Conservation (phyloP, 2,329 filamentous ascomycete genomes). For the Penicillium sp. region DNA sequence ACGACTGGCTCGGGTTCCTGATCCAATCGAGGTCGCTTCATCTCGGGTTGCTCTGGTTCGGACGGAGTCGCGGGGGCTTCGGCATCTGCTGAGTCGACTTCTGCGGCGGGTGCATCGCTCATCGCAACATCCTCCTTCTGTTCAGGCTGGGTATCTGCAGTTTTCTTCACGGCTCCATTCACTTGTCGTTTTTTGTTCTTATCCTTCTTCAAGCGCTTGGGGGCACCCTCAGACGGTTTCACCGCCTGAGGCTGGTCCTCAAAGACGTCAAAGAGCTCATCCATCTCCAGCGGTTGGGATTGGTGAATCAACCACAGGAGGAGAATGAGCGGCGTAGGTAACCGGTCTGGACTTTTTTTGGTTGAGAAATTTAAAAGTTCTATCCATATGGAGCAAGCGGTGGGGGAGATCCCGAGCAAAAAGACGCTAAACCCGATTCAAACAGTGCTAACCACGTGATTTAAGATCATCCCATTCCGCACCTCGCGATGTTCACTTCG, state of each 20-base stretch:
- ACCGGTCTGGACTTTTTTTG: conserved; percentile 20
- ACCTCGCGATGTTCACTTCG: conserved; percentile 23
- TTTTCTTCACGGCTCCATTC: conserved; percentile 70
- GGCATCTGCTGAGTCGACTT: conserved; percentile 15
- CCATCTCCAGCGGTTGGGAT: conserved; percentile 50
- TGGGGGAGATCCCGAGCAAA: conserved; percentile 12
- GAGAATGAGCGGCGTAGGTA: conserved; percentile 11
- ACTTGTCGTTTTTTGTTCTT: conserved; percentile 82
- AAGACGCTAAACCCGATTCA: background rate
- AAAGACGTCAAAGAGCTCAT: conserved; percentile 81
- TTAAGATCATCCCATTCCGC: conserved; percentile 19
- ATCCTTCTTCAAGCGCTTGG: conserved; percentile 50
- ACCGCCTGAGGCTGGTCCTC: conserved; percentile 60
- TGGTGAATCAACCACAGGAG: conserved; percentile 16
- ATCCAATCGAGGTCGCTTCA: conserved; percentile 51
- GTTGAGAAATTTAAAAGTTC: conserved; percentile 36
- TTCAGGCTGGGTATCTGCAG: conserved; percentile 29
- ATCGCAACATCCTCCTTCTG: conserved; percentile 27
- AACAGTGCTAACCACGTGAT: conserved; percentile 10
- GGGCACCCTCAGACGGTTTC: conserved; percentile 28
- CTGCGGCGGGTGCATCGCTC: conserved; percentile 20
- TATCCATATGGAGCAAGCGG: conserved; percentile 26
- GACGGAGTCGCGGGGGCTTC: conserved; percentile 21
- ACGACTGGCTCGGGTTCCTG: conserved; percentile 74
- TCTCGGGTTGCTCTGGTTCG: conserved; percentile 41